Evolutionary conservation across 2,329 filamentous ascomycete genomes (phyloP).

Genomic region (Magnaporthiopsis incrustans): DNA sequence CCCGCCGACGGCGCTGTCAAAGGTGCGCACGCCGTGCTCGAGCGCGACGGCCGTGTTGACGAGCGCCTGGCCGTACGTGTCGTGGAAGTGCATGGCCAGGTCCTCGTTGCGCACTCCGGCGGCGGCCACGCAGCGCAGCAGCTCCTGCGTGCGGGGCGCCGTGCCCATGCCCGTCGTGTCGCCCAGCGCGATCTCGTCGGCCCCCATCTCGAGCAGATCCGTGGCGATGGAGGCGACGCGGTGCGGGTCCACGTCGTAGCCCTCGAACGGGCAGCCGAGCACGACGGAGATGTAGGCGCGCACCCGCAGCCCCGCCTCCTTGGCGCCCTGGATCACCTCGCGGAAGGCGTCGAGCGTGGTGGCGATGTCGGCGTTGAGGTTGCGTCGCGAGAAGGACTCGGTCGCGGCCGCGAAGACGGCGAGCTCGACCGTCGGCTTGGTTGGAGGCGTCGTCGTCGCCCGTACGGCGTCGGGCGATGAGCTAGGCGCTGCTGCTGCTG

Average conservation of each 20-base stretch:
- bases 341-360: conserved; percentile 64
- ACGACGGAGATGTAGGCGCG: conserved; percentile 77
- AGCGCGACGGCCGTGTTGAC: conserved; percentile 73
- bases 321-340: conserved; percentile 61
- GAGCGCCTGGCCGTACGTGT: conserved; percentile 81
- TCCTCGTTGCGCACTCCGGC: conserved; percentile 63
- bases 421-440: conserved; percentile 31
- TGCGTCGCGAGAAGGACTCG: conserved; percentile 71
- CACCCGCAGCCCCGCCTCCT: conserved; percentile 60
- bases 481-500: conserved; percentile 9
- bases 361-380: conserved; percentile 72
- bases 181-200: conserved; percentile 82
- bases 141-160: conserved; percentile 56
- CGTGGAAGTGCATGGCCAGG: conserved; percentile 79
- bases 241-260: conserved; percentile 54
- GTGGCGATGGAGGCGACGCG: conserved; percentile 58
- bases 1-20: conserved; percentile 73
- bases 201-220: conserved; percentile 73
- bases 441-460: conserved; percentile 3
- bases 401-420: conserved; percentile 65
- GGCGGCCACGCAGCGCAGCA: conserved; percentile 56
- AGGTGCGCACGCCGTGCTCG: conserved; percentile 68
- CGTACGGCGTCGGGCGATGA: conserved; percentile 19
- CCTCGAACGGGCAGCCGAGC: conserved; percentile 71
- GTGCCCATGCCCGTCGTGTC: conserved; percentile 91